Base-by-base conservation (phyloP, 2,329 filamentous ascomycete genomes). In the Canariomyces notabilis region DNA sequence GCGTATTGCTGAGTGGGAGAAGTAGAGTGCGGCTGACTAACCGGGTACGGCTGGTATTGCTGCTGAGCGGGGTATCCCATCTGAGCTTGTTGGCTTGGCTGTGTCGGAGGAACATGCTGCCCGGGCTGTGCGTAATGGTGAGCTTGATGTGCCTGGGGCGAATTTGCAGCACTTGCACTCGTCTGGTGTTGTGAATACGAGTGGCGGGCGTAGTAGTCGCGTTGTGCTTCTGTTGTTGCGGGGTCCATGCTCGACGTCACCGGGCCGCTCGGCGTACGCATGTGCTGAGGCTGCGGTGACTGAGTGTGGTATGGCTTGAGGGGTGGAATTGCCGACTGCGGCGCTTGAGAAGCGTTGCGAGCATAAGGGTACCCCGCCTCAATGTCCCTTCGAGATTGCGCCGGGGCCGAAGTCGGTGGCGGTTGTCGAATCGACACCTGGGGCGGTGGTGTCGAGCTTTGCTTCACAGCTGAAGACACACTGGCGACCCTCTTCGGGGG, bases 1-100 rank as follows among this genome's bases (percentile, higher is more conserved):
- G 70, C 65, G 46, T 80, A 81, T 53, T 79, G 77, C 16, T 73
- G 70, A n/a, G 74, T 69, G n/a, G 76, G 72, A 6, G 76, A 75
- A n/a, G 70, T 68, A 18, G 67, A 66, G 12, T 67, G 64, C n/a
- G 61, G 57, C 36, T 48, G 49, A 5, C 32, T 46, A 3, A 66
- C 64, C 1, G 64, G 55, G 50, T 74, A 72, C 11, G 68, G 53
- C 46, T 72, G 68, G 50, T 77, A 46, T 69, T 52, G 37, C 35
- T 49, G 49, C 33, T 50, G 54, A 12, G 22, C 36, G 31, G 58
- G 58, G 22, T 62, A 60, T 8, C 51, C 54, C 55, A 57, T 54
- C 29, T 56, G 57, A 1, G 52, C 29, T 31, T 57, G 57, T 42
- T 59, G 57, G 22, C 43, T 21, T n/a, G 51, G 56, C 21, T 57